phyloP scores from a whole-genome alignment of 495 filamentous ascomycete species.

The Haplographium delicatum region DNA sequence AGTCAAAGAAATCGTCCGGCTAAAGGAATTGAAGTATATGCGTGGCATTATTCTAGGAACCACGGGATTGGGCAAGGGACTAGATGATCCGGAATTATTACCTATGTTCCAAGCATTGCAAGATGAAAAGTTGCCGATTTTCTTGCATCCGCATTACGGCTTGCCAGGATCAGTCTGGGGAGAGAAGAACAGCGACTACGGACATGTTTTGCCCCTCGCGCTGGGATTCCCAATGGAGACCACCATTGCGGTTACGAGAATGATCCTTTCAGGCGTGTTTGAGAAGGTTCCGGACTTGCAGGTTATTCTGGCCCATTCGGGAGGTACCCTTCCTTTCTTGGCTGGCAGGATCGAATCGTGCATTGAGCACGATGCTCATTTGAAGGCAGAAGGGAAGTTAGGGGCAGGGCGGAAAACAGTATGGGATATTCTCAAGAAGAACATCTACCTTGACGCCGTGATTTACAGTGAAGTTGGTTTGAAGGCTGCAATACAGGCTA shows the following conservation, averaged over 20 bases:
- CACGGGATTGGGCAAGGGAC: constrained; percentile 69
- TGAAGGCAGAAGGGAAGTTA: constrained; percentile 46
- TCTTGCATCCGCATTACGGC: constrained; percentile 93
- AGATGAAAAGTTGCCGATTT: constrained; percentile 57
- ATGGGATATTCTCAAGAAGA: constrained; percentile 79
- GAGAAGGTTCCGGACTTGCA: constrained; percentile 66
- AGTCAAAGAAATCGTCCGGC: constrained; percentile 57
- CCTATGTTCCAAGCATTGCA: constrained; percentile 67
- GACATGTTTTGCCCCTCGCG: constrained; percentile 82
- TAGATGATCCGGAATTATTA: constrained; percentile 72
- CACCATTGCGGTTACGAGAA: constrained; percentile 82
- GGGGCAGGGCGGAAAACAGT: constrained; percentile 47
- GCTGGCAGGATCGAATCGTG: constrained; percentile 88
- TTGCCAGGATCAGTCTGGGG: constrained; percentile 77
- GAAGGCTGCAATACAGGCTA: constrained; percentile 25
- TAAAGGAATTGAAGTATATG: constrained; percentile 59
- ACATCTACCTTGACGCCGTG: constrained; percentile 80
- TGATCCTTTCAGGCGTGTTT: constrained; percentile 81
- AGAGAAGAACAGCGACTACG: constrained; percentile 62
- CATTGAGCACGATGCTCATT: constrained; percentile 71
- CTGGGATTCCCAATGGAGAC: constrained; percentile 93
- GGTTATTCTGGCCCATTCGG: constrained; percentile 81
- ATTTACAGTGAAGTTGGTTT: constrained; percentile 26
- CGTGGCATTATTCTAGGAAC: constrained; percentile 87
- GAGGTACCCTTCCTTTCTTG: constrained; percentile 83